phyloP scores from a whole-genome alignment of 495 filamentous ascomycete genomes.

The Xylaria telfairii region DNA sequence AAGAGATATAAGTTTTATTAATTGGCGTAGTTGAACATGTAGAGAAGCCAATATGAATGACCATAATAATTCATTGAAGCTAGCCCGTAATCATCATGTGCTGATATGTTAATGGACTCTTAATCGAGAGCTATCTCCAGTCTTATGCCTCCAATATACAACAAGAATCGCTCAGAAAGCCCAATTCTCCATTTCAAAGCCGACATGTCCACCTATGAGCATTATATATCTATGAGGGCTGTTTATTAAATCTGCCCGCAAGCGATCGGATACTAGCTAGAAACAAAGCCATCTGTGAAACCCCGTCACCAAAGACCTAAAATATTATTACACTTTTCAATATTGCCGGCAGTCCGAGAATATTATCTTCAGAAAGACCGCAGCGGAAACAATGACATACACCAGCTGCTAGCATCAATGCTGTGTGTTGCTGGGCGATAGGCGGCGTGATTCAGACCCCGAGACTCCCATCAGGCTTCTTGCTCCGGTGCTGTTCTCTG shows the following conservation, averaged over 20 bases:
- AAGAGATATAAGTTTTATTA: background rate
- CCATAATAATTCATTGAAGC: background rate
- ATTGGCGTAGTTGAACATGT: background rate
- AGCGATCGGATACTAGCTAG: background rate
- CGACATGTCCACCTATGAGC: background rate
- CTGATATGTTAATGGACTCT: background rate
- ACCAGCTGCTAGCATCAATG: background rate
- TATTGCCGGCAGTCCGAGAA: background rate
- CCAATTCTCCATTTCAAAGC: background rate
- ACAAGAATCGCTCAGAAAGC: background rate
- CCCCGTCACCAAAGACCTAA: background rate
- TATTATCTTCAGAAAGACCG: background rate
- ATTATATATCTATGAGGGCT: background rate
- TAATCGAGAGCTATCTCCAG: background rate
- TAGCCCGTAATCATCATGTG: background rate
- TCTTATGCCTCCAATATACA: background rate
- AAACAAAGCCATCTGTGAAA: background rate
- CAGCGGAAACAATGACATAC: background rate
- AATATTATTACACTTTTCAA: background rate
- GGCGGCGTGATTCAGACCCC: background rate
- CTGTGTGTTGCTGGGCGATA: background rate
- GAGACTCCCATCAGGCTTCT: slow-evolving; percentile 11
- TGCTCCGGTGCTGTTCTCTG: slow-evolving; percentile 24
- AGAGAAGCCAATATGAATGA: background rate
- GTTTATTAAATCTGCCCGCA: background rate